Percentiles rank a stretch among this genome's conserved stretches.
phyloP scores from a whole-genome alignment of 257 asterid genomes.

The Primulina huaijiensis region DNA sequence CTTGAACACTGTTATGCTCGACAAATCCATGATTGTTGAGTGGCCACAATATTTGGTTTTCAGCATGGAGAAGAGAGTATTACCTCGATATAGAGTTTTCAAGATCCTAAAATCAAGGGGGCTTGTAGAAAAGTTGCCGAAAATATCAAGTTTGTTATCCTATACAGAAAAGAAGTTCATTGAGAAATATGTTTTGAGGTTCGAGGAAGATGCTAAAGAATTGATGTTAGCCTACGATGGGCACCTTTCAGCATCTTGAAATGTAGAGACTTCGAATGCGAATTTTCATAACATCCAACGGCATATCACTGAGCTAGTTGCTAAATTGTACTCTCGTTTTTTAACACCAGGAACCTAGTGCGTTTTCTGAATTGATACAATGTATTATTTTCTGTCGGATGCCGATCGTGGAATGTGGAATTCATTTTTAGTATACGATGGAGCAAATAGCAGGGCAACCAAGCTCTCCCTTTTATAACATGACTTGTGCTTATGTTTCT shows the following conservation, averaged over 20 bases:
- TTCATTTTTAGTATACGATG: not conserved
- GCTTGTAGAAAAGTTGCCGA: constrained; percentile 7
- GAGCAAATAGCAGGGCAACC: no score
- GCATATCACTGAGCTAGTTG: no score
- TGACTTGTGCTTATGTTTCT: no score
- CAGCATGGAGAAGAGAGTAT: constrained; percentile 25
- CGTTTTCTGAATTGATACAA: not conserved
- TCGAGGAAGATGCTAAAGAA: constrained; percentile 23
- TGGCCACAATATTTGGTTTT: not conserved
- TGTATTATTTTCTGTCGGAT: not conserved
- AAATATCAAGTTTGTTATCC: not conserved
- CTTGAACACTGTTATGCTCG: constrained; percentile 15
- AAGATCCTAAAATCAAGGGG: constrained; percentile 23
- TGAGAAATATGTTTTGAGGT: constrained; percentile 15
- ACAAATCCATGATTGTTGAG: constrained; percentile 16
- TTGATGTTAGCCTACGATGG: constrained; percentile 22
- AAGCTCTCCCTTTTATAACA: no score
- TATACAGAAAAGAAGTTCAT: constrained; percentile 16
- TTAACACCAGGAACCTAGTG: not conserved
- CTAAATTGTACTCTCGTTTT: no score
- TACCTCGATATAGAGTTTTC: constrained; percentile 11
- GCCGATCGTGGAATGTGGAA: not conserved
- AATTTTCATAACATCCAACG: not conserved
- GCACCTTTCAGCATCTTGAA: constrained; percentile 13
- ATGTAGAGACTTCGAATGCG: constrained; percentile 3